Evolutionary conservation across 257 asterid genomes (phyloP), one percentile per base, ranked within the genome.

Genomic region (Gentiana dahurica): DNA sequence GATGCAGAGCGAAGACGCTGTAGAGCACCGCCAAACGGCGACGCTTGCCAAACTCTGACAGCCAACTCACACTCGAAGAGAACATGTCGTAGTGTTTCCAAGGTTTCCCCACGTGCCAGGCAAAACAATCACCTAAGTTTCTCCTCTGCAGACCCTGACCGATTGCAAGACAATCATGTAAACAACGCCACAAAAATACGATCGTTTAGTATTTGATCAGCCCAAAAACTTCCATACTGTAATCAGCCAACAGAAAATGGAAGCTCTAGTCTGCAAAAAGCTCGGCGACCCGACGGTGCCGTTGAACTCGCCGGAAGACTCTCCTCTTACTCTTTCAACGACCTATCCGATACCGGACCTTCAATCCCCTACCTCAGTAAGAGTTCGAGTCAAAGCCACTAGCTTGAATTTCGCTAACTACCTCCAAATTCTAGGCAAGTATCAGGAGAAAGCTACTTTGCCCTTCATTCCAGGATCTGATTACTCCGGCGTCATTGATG

Each of bases 391-490:
- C 64, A 83, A 73, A 71, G 86, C 98, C 33, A 85, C 93, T 15
- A 85, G 97, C 80, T 72, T 91, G 81, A 91, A 91, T 70, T 91
- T 71, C 77, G 98, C 98, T 38, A 91, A 83, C 76, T 87, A 84
- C 81, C 88, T 91, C 36, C 97, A 87, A 73, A 47, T 91, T 51
- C 82, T 66, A 33, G 97, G 98, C 48, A 78, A 87, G 75, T 91
- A 91, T 77, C 98, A 91, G 56, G 98, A 87, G 54, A 91, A 88
- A 66, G 81, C 93, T 39, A 78, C 84, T 0, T 52, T 85, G 36
- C 97, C 97, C 6, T 91, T 91, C 62, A 83, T 91, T 34, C 96
- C 95, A 4, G 98, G 98, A 38, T 79, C 95, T 11, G 97, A 91
- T 60, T 87, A 79, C 83, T 85, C 97, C 13, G 98, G 98, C 51